phyloP scores from a whole-genome alignment of 2,329 filamentous ascomycete species.

The Periconia sp. region DNA sequence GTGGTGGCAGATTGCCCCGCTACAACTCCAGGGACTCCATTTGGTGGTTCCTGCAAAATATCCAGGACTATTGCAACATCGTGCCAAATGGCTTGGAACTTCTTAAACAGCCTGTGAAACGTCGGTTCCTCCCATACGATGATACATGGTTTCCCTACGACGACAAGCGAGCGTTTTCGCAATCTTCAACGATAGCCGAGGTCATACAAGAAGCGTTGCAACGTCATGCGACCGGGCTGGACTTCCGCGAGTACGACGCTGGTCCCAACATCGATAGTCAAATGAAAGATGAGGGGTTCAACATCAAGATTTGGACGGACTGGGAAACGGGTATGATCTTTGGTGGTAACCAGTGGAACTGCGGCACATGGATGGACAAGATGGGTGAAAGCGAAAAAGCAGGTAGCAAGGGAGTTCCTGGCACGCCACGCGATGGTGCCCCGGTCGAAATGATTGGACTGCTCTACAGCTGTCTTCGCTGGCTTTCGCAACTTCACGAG shows the following conservation, averaged over 20 bases:
- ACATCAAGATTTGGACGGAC: constrained; percentile 87
- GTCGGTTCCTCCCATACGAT: constrained; percentile 91
- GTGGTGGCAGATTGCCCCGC: constrained; percentile 79
- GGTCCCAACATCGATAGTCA: constrained; percentile 85
- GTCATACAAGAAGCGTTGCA: constrained; percentile 92
- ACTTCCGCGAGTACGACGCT: constrained; percentile 92
- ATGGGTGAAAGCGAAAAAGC: constrained; percentile 98
- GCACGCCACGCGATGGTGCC: constrained; percentile 94
- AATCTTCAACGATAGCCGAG: constrained; percentile 80
- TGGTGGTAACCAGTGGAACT: constrained; percentile 91
- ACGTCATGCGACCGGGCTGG: constrained; percentile 85
- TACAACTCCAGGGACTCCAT: constrained; percentile 97
- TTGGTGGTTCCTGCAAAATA: constrained; percentile 96
- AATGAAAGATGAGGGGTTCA: constrained; percentile 90
- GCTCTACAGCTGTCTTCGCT: constrained; percentile 83
- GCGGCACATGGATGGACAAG: constrained; percentile 99
- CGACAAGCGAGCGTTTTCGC: constrained; percentile 82
- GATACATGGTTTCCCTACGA: constrained; percentile 89
- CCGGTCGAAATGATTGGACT: constrained; percentile 94
- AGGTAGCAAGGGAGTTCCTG: constrained; percentile 88
- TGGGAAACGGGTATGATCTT: constrained; percentile 91
- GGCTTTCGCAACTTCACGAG: constrained; percentile 70
- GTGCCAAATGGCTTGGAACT: constrained; percentile 75
- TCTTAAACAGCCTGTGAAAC: constrained; percentile 73
- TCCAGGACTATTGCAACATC: constrained; percentile 87